A percentile compares a stretch with the other conserved stretches of the same genome.
These are phyloP conservation scores for Kondoa subrosea DNA, from an alignment of 768 basidiomycete genomes.

Conservation along the genomic window DNA sequence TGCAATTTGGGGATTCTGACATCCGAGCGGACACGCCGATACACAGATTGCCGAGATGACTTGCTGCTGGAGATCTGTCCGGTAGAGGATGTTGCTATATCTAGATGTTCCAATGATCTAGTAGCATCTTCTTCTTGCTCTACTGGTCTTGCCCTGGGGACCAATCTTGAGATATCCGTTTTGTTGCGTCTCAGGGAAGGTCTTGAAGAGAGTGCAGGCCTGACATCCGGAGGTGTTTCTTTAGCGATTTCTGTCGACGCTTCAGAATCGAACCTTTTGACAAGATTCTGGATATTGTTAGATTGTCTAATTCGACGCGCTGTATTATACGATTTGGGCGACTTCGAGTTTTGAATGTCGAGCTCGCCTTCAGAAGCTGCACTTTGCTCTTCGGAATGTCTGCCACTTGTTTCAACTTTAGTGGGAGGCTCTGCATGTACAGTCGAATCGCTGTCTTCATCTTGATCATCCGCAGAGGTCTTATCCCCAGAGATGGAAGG, in stretches of 20 bases:
- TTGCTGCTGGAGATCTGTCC: not conserved
- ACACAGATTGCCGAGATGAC: not conserved
- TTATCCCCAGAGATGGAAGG: not conserved
- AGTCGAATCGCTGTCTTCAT: slow-evolving; percentile 67
- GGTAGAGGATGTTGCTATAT: not conserved
- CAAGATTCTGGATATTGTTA: not conserved
- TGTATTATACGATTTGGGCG: not conserved
- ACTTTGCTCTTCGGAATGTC: not conserved
- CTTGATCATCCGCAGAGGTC: no score
- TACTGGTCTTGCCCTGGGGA: no score
- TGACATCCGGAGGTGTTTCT: not conserved
- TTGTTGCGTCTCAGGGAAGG: not conserved
- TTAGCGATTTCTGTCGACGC: not conserved
- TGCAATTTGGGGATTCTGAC: not conserved
- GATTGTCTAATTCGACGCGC: not conserved
- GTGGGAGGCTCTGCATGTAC: slow-evolving; percentile 42
- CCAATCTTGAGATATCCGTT: not conserved
- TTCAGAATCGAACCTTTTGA: not conserved
- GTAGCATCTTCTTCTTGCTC: no score
- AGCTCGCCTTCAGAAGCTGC: not conserved
- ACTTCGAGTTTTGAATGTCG: not conserved
- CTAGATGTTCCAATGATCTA: no score
- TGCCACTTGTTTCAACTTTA: not conserved
- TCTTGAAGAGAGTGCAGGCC: not conserved
- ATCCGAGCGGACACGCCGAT: not conserved